Conservation (phyloP, 352 stramenopile genomes). For the Phytophthora idaei region DNA sequence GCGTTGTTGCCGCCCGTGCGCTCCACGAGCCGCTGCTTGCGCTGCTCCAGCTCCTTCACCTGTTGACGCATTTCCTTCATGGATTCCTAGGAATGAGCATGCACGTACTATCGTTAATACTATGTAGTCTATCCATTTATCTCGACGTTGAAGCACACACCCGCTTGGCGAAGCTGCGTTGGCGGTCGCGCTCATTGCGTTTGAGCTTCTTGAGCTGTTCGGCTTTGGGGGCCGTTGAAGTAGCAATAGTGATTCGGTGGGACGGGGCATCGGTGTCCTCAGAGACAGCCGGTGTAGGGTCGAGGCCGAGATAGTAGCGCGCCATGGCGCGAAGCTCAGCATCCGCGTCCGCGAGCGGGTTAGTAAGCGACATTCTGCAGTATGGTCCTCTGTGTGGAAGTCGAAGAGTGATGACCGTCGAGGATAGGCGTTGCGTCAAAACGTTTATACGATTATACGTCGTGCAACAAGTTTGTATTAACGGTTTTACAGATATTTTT, state of each 20-base stretch:
- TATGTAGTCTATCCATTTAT: background rate
- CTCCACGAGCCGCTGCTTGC: slow-evolving; percentile 49
- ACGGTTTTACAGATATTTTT: no score
- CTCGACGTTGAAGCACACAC: slow-evolving; percentile 28
- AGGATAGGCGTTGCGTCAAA: background rate
- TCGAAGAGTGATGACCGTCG: slow-evolving; percentile 31
- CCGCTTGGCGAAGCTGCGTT: slow-evolving; percentile 58
- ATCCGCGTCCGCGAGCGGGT: slow-evolving; percentile 10
- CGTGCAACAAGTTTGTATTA: no score
- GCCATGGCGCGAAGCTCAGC: slow-evolving; percentile 27
- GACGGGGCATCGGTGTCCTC: slow-evolving; percentile 18
- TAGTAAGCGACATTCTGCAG: slow-evolving; percentile 6
- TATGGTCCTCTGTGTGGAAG: slow-evolving; percentile 8
- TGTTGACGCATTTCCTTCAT: slow-evolving; percentile 56
- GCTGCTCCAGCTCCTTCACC: slow-evolving; percentile 49
- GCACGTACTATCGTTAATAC: slow-evolving; percentile 1
- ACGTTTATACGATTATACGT: no score
- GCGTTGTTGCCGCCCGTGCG: slow-evolving; percentile 14
- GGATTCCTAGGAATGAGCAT: slow-evolving; percentile 36
- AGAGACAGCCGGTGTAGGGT: slow-evolving; percentile 5
- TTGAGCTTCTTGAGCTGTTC: slow-evolving; percentile 43
- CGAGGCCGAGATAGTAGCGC: slow-evolving; percentile 24
- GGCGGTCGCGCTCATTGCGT: slow-evolving; percentile 67
- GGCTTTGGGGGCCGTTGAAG: slow-evolving; percentile 3
- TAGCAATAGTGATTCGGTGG: slow-evolving; percentile 1